Conservation (phyloP, 1,284 basidiomycete genomes). For the Coriolopsis trogii region DNA sequence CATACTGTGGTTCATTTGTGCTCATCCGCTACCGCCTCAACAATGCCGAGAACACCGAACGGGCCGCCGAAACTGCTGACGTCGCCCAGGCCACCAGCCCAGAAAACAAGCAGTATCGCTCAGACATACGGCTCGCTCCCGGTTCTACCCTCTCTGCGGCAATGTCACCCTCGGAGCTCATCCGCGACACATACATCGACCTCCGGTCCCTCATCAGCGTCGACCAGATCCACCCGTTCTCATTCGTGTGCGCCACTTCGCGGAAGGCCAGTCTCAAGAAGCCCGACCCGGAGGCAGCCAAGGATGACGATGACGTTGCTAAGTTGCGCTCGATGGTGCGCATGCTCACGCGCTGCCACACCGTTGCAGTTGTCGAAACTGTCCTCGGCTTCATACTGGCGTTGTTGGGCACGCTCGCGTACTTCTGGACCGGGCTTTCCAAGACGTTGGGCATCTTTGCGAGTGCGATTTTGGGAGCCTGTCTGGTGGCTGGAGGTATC, state of each 20-base stretch:
- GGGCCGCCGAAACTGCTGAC: not conserved
- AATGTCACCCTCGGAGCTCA: not conserved
- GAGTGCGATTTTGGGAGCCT: conserved; percentile 33
- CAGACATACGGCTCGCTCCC: not conserved
- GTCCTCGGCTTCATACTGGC: conserved; percentile 39
- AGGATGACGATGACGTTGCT: conserved; percentile 4
- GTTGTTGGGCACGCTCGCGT: conserved; percentile 37
- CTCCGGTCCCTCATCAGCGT: conserved; percentile 18
- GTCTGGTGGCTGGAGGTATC: conserved; percentile 11
- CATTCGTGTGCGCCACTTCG: not conserved
- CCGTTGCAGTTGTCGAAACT: conserved; percentile 32
- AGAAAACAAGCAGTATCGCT: not conserved
- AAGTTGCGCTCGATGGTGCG: conserved; percentile 29
- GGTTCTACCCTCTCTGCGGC: not conserved
- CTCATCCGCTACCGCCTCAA: conserved; percentile 36
- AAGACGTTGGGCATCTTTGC: conserved; percentile 35
- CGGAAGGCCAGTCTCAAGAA: not conserved
- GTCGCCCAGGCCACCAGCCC: not conserved
- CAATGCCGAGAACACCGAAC: conserved; percentile 29
- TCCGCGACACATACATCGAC: conserved; percentile 5
- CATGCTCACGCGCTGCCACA: conserved; percentile 37
- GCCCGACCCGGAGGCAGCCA: not conserved
- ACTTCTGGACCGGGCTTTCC: conserved; percentile 37
- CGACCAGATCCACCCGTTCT: conserved; percentile 16
- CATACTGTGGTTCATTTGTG: conserved; percentile 38